Conservation (phyloP, 805 yeast species). For the Hanseniaspora jakobsenii region DNA sequence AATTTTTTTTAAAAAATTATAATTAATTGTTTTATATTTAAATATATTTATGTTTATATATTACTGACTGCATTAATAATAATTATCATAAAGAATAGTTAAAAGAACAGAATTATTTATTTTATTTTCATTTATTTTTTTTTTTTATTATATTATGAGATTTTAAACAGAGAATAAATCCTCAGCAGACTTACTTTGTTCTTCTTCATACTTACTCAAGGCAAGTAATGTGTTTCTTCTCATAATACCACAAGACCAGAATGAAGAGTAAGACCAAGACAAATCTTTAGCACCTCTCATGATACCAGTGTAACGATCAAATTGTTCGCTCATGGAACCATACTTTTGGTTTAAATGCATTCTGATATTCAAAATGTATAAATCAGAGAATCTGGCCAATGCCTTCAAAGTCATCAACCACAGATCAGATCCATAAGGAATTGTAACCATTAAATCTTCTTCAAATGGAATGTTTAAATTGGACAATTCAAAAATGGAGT, state of each 20-base stretch:
- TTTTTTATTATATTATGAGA: no score
- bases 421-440: conserved; percentile 11
- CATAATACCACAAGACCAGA: conserved; percentile 58
- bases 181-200: not conserved
- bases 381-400: conserved; percentile 14
- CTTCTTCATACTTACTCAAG: conserved; percentile 9
- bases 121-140: no score
- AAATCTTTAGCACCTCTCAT: conserved; percentile 79
- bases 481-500: conserved; percentile 7
- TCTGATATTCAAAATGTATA: conserved; percentile 36
- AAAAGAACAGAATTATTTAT: no score
- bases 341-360: conserved; percentile 35
- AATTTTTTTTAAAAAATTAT: no score
- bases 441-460: conserved; percentile 3
- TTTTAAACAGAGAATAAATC: not conserved
- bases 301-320: conserved; percentile 65
- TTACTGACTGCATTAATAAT: no score
- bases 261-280: conserved; percentile 84
- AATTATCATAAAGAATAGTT: no score
- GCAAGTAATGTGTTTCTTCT: conserved; percentile 32
- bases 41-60: no score
- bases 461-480: conserved; percentile 10
- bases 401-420: conserved; percentile 14
- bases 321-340: conserved; percentile 82
- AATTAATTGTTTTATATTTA: no score